Conservation (phyloP, 768 basidiomycete genomes). For the Mycena haematopus region DNA sequence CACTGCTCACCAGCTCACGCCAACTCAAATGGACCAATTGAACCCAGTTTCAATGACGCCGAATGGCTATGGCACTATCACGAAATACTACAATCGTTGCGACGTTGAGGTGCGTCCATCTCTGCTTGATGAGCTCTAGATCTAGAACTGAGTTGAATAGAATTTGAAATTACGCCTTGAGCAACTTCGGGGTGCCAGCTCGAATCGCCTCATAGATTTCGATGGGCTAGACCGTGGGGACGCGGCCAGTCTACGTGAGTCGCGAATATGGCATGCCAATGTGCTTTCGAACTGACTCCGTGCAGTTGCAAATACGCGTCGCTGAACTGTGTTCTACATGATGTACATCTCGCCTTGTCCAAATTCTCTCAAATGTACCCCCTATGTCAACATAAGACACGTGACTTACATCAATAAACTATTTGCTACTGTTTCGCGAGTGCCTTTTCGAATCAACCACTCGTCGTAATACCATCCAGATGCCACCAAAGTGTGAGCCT, state of each 20-base stretch:
- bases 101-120: conserved; percentile 18
- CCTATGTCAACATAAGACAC: conserved; percentile 13
- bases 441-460: too few relatives aligned
- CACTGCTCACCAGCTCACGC: conserved; percentile 3
- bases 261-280: neutral
- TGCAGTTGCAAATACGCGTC: neutral
- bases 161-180: conserved; percentile 11
- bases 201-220: neutral
- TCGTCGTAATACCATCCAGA: conserved; percentile 24
- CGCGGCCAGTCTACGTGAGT: neutral
- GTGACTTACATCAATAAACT: too few relatives aligned
- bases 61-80: conserved; percentile 18
- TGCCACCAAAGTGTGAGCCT: conserved; percentile 68
- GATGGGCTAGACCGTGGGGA: conserved; percentile 1
- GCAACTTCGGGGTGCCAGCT: neutral
- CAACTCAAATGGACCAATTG: conserved; percentile 20
- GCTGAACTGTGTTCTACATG: neutral
- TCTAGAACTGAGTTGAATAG: conserved; percentile 2
- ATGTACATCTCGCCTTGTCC: too few relatives aligned
- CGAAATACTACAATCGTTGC: conserved; percentile 26
- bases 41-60: conserved; percentile 16
- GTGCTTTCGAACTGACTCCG: neutral
- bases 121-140: neutral
- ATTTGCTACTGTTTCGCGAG: too few relatives aligned
- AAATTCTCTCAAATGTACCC: too few relatives aligned